These are phyloP conservation scores for Babjeviella inositovora DNA, from an alignment of 805 yeast species.

Conservation along the genomic window DNA sequence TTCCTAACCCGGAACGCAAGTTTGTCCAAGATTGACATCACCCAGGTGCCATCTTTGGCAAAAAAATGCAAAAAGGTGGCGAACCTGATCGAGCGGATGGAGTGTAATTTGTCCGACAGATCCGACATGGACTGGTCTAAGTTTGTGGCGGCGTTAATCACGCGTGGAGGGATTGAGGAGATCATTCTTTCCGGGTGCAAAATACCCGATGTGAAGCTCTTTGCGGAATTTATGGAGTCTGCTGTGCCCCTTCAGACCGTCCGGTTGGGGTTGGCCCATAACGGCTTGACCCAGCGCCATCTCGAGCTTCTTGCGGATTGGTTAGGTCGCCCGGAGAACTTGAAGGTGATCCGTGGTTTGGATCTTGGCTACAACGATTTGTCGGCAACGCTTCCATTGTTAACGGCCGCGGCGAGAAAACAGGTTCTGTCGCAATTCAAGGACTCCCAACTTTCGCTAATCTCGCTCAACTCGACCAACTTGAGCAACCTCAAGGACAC, in stretches of 20 bases:
- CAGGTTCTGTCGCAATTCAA: too few species aligned
- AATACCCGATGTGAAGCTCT: slow-evolving; percentile 34
- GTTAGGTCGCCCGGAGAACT: too few species aligned
- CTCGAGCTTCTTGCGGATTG: slow-evolving; percentile 39
- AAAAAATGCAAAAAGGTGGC: slow-evolving; percentile 16
- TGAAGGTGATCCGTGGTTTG: too few species aligned
- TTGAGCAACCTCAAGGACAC: slow-evolving; percentile 34
- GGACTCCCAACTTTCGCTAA: slow-evolving; percentile 17
- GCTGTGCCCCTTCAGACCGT: slow-evolving; percentile 40
- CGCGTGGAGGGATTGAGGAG: slow-evolving; percentile 68
- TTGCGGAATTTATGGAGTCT: slow-evolving; percentile 34
- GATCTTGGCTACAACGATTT: slow-evolving; percentile 79
- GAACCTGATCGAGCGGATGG: slow-evolving; percentile 14
- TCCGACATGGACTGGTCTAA: slow-evolving; percentile 75
- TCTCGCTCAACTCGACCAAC: slow-evolving; percentile 54
- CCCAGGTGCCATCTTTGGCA: slow-evolving; percentile 35
- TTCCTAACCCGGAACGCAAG: slow-evolving; percentile 50
- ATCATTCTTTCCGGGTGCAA: slow-evolving; percentile 66
- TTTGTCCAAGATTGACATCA: slow-evolving; percentile 46
- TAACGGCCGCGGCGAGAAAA: slow-evolving; percentile 13
- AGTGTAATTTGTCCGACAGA: slow-evolving; percentile 34
- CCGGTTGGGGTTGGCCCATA: slow-evolving; percentile 66
- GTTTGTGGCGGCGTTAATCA: slow-evolving; percentile 50
- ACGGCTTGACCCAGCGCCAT: slow-evolving; percentile 47
- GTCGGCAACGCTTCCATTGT: slow-evolving; percentile 16